Base-by-base conservation (phyloP, 148 eudicot species). In the Vaccinium macrocarpon region DNA sequence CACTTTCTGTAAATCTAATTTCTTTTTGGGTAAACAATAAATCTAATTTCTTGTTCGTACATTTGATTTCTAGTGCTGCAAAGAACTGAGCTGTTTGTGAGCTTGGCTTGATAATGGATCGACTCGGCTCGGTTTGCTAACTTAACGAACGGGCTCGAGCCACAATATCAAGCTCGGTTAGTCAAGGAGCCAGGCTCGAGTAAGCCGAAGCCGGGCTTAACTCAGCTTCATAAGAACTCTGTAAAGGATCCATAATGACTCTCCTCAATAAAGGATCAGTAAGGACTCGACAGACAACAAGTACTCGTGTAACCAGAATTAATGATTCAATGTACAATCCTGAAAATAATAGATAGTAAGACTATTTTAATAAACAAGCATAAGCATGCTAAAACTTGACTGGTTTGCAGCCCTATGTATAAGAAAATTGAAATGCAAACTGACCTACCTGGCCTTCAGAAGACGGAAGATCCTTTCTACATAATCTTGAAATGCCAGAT, bases 391-490 rank as follows among this genome's bases (percentile, higher is more conserved):
- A 18, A 5, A 18, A 18, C 6, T 18, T 6, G 16, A 18, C 18
- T 57, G n/a, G 62, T 57, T 57, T 57, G 62, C n/a, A 57, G 21
- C 62, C 19, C 64, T 50, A n/a, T n/a, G 3, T 46, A 49, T 2
- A 3, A 8, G 6, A 5, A 1, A 51, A 23, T 23, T 46, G 16
- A 15, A 77, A 23, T 50, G 19, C 59, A 50, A 77, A 53, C n/a
- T 62, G 78, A 55, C 83, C 79, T 78, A 84, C 81, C 81, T 42
- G 42, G 68, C 62, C 25, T 84, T 51, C 71, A 70, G 64, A n/a
- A 42, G n/a, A n/a, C 78, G 49, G 42, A 27, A 23, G 82, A 68
- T 50, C n/a, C 86, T 78, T 74, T 66, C 82, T 32, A 35, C 53
- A 46, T 35, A 71, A 68, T 68, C 82, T 79, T 74, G 56, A 53